Evolutionary conservation across 352 stramenopile species (phyloP).

Genomic region (Nothophytophthora sp.): DNA sequence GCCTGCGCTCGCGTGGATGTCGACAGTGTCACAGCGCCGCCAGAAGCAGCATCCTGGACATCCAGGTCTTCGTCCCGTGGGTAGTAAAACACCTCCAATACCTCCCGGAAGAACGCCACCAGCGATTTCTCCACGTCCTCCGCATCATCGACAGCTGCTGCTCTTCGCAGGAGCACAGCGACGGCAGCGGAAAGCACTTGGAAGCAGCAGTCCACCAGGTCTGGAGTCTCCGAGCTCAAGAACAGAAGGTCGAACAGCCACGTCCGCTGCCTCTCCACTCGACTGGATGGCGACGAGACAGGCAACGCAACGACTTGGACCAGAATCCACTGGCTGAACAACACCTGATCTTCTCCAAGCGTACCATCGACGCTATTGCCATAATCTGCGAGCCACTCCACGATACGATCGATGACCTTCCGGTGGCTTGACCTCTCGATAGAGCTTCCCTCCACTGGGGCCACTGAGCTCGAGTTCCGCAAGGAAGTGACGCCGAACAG

Average conservation of each 20-base stretch:
- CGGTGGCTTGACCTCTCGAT: not conserved
- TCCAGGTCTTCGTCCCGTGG: slow-evolving; percentile 37
- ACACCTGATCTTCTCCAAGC: slow-evolving; percentile 9
- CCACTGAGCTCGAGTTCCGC: slow-evolving; percentile 6
- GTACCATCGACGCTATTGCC: not conserved
- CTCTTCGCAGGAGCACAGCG: slow-evolving; percentile 15
- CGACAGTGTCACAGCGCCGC: slow-evolving; percentile 34
- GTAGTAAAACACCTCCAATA: slow-evolving; percentile 41
- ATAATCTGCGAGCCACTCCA: slow-evolving; percentile 13
- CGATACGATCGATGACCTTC: slow-evolving; percentile 5
- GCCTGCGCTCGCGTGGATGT: slow-evolving; percentile 12
- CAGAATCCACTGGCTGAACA: slow-evolving; percentile 39
- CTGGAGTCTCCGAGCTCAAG: slow-evolving; percentile 29
- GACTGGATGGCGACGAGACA: slow-evolving; percentile 1
- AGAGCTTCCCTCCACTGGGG: too few species aligned
- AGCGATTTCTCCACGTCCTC: slow-evolving; percentile 12
- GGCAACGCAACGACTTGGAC: slow-evolving; percentile 20
- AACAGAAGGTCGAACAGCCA: slow-evolving; percentile 71
- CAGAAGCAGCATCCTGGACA: slow-evolving; percentile 30
- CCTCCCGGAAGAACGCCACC: slow-evolving; percentile 23
- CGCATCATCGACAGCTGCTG: slow-evolving; percentile 5
- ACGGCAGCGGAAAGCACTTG: slow-evolving; percentile 24
- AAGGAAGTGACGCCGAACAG: slow-evolving; percentile 40
- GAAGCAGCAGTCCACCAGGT: slow-evolving; percentile 32
- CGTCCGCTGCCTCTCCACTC: slow-evolving; percentile 31